Conservation (phyloP, 164 flowering plant species). For the Cinnamomum micranthum region DNA sequence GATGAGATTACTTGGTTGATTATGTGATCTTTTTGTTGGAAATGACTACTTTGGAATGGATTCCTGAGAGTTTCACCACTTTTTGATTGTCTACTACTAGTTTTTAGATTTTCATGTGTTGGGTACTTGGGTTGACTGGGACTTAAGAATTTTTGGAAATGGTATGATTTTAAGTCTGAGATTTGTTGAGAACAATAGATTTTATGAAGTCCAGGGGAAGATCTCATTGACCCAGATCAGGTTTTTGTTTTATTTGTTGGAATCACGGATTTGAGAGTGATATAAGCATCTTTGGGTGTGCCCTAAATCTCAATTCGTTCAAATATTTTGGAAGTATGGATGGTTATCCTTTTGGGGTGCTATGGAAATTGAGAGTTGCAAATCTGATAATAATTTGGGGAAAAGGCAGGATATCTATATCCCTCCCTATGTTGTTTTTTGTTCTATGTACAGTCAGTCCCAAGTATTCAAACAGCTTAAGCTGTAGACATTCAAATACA, state of each 20-base stretch:
- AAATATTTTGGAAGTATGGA: background rate
- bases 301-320: background rate
- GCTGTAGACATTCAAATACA: too few species aligned
- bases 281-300: background rate
- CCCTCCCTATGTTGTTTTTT: too few species aligned
- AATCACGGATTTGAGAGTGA: background rate
- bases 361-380: too few species aligned
- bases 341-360: too few species aligned
- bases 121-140: background rate
- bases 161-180: background rate
- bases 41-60: background rate
- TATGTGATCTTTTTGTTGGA: background rate
- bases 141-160: background rate
- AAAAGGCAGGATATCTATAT: too few species aligned
- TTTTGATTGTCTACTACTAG: background rate
- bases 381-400: too few species aligned
- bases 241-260: background rate
- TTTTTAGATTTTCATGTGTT: too few species aligned
- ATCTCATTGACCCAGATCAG: too few species aligned
- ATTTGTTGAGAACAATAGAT: too few species aligned
- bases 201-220: too few species aligned
- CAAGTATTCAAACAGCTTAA: too few species aligned
- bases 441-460: too few species aligned
- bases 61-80: background rate
- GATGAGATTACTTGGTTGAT: background rate